These are phyloP conservation scores for Saraca asoca DNA, from an alignment of 331 rosid genomes.

Conservation along the genomic window DNA sequence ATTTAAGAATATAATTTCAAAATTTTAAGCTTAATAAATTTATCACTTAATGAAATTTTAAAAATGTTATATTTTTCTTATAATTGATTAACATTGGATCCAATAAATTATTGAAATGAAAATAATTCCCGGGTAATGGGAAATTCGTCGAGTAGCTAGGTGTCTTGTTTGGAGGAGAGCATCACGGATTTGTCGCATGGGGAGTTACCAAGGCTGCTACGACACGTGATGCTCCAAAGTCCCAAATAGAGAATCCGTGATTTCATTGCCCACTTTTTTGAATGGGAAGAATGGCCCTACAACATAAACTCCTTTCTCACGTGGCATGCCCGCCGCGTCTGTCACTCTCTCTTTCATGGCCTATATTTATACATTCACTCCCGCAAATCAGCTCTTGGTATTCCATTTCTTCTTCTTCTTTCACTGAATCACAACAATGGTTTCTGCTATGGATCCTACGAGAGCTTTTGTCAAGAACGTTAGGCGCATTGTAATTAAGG, in stretches of 20 bases:
- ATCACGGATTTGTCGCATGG: not conserved
- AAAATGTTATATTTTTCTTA: too few species aligned
- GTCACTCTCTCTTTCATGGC: not conserved
- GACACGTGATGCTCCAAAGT: too few species aligned
- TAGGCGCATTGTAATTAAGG: conserved; percentile 56
- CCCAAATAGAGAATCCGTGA: too few species aligned
- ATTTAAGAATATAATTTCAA: too few species aligned
- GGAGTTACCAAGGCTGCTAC: too few species aligned
- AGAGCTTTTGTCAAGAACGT: conserved; percentile 31
- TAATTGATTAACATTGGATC: too few species aligned
- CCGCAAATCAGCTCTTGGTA: not conserved
- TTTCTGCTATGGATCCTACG: conserved; percentile 37
- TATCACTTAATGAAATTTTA: too few species aligned
- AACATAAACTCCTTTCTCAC: not conserved
- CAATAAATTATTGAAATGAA: not conserved
- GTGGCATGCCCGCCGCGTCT: conserved; percentile 24
- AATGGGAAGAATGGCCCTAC: too few species aligned
- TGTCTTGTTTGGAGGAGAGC: not conserved
- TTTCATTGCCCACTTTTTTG: too few species aligned
- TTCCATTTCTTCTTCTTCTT: not conserved
- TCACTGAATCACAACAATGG: not conserved
- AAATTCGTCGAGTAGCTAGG: not conserved
- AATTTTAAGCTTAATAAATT: too few species aligned
- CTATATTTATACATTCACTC: not conserved
- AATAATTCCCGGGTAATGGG: not conserved